Evolutionary conservation across 2,329 filamentous ascomycete species (phyloP), one percentile per base, ranked within the genome.

Genomic region (Plectosphaerella plurivora): DNA sequence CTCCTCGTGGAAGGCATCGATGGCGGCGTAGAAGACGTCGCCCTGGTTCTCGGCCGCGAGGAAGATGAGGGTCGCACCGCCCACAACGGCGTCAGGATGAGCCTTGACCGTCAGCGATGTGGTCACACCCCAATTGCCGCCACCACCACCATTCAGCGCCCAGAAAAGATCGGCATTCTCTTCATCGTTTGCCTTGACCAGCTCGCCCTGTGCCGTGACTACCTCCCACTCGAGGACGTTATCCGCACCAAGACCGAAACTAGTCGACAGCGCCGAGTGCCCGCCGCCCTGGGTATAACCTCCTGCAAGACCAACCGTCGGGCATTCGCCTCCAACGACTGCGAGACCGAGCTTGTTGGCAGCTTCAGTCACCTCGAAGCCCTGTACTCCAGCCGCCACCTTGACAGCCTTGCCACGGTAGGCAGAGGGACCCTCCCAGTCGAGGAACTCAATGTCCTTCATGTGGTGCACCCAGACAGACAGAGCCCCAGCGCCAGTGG

Each of bases 281-380:
- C 78, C 78, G 50, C 75, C 78, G 37, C 73, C 75, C 6, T 55
- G 54, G 7, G 57, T 47, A 45, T 63, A 65, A 11, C 64, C 63
- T 45, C 63, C 63, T 11, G 61, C 57, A 20, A 65, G 57, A 49
- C 63, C 62, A 12, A 66, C 63, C 7, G 57, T 61, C 25, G 59
- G 65, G 49, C 79, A 79, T n/a, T 79, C 76, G 5, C 82, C 82
- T n/a, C 76, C 78, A 4, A 84, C 73, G 2, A 82, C 70, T 0
- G 70, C 72, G 45, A 77, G 68, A 0, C 74, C 75, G 25, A 73
- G 62, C n/a, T 71, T 63, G 14, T 75, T 60, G 2, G 77, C 79
- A 37, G 71, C 73, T 28, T 72, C 71, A 59, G 82, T 82, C 1
- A 81, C 64, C 55, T 84, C 79, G 36, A 66, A 70, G 3, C 74